These are phyloP conservation scores for Beauveria brongniartii DNA, from an alignment of 2,329 filamentous ascomycete species.

Conservation along the genomic window DNA sequence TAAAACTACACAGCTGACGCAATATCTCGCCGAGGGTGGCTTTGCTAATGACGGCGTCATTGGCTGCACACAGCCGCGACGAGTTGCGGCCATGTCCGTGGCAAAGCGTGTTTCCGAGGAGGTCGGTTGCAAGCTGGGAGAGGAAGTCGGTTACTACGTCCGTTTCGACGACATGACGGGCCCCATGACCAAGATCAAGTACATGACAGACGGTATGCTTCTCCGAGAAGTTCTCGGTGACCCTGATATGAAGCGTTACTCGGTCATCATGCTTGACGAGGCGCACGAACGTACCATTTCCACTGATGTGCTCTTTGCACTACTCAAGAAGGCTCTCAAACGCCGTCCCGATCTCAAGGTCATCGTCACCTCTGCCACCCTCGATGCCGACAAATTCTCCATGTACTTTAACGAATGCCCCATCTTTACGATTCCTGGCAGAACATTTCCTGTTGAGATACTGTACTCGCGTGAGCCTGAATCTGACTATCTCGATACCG, in stretches of 20 bases:
- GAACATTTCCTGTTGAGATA: constrained; percentile 92
- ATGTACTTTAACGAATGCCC: constrained; percentile 93
- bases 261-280: constrained; percentile 96
- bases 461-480: constrained; percentile 94
- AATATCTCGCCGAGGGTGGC: constrained; percentile 88
- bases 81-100: constrained; percentile 96
- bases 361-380: constrained; percentile 91
- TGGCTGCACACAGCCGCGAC: constrained; percentile 91
- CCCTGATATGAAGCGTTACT: constrained; percentile 80
- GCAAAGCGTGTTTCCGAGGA: constrained; percentile 95
- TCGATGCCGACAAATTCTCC: constrained; percentile 96
- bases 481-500: constrained; percentile 88
- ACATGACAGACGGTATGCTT: constrained; percentile 99
- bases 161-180: constrained; percentile 94
- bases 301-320: constrained; percentile 88
- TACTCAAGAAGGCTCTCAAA: constrained; percentile 89
- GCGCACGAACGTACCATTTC: constrained; percentile 95
- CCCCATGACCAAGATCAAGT: constrained; percentile 87
- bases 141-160: constrained; percentile 94
- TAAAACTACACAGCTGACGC: constrained; percentile 93
- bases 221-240: constrained; percentile 92
- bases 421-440: constrained; percentile 91
- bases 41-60: constrained; percentile 84
- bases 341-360: constrained; percentile 81
- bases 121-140: constrained; percentile 81